Evolutionary conservation across 1,284 basidiomycete genomes (phyloP).

Genomic region (Porphyrellus sp.): DNA sequence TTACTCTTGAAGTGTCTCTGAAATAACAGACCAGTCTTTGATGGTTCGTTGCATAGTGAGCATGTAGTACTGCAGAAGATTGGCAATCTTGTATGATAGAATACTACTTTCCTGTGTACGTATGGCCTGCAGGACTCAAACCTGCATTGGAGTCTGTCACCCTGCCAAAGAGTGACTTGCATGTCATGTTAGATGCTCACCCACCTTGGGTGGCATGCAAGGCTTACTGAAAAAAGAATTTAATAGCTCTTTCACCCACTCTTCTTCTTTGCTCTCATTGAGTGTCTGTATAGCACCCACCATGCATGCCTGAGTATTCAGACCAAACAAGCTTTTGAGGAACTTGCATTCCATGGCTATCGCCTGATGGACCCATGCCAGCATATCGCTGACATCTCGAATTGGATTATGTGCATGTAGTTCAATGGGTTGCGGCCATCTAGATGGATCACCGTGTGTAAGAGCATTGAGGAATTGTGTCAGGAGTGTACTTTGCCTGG

Average conservation of each 20-base stretch:
- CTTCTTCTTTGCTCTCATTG: slow-evolving; percentile 65
- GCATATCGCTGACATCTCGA: slow-evolving; percentile 96
- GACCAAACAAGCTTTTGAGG: slow-evolving; percentile 78
- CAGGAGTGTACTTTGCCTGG: slow-evolving; percentile 78
- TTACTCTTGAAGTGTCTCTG: slow-evolving; percentile 78
- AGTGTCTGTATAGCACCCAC: slow-evolving; percentile 73
- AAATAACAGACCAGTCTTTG: slow-evolving; percentile 76
- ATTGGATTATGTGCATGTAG: slow-evolving; percentile 96
- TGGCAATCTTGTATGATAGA: slow-evolving; percentile 87
- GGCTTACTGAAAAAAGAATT: slow-evolving; percentile 83
- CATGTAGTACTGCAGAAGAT: slow-evolving; percentile 92
- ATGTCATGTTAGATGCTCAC: background rate
- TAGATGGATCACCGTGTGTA: slow-evolving; percentile 76
- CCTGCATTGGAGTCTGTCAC: slow-evolving; percentile 39
- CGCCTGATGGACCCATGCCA: slow-evolving; percentile 97
- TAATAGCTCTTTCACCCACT: slow-evolving; percentile 79
- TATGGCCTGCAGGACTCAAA: slow-evolving; percentile 89
- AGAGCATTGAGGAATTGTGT: slow-evolving; percentile 83
- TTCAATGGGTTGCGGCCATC: slow-evolving; percentile 91
- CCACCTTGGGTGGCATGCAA: slow-evolving; percentile 81
- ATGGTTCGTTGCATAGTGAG: slow-evolving; percentile 91
- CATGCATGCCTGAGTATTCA: slow-evolving; percentile 55
- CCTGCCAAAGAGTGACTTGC: background rate
- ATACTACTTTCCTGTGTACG: slow-evolving; percentile 91
- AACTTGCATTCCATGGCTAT: slow-evolving; percentile 95